phyloP scores from a whole-genome alignment of 2,329 filamentous ascomycete species.

The Fusarium stilboides region DNA sequence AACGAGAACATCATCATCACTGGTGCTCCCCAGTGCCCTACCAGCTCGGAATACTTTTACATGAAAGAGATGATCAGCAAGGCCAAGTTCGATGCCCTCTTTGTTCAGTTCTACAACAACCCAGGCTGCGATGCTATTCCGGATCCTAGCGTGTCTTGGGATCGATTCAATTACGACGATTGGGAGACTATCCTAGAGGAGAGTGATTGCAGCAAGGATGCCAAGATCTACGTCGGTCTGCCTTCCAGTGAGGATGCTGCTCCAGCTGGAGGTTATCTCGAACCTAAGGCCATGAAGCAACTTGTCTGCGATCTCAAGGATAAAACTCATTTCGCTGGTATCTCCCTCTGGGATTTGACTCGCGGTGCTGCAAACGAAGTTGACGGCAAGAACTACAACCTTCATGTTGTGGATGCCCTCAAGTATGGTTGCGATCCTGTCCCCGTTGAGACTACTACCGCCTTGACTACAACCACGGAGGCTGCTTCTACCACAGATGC shows the following conservation, averaged over 20 bases:
- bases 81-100: slow-evolving; percentile 60
- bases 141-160: slow-evolving; percentile 48
- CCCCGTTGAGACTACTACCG: slow-evolving; percentile 45
- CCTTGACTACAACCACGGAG: slow-evolving; percentile 26
- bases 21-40: slow-evolving; percentile 63
- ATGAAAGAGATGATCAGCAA: slow-evolving; percentile 58
- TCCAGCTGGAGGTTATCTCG: slow-evolving; percentile 54
- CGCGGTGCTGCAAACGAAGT: slow-evolving; percentile 52
- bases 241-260: slow-evolving; percentile 53
- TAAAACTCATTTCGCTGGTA: slow-evolving; percentile 60
- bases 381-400: slow-evolving; percentile 56
- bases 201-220: slow-evolving; percentile 56
- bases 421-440: slow-evolving; percentile 55
- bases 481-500: slow-evolving; percentile 18
- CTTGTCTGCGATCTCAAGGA: slow-evolving; percentile 59
- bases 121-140: slow-evolving; percentile 55
- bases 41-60: slow-evolving; percentile 47
- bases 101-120: slow-evolving; percentile 68
- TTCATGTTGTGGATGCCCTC: slow-evolving; percentile 57
- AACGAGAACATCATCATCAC: slow-evolving; percentile 57
- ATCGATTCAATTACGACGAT: slow-evolving; percentile 60
- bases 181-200: slow-evolving; percentile 57
- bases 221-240: slow-evolving; percentile 64
- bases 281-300: slow-evolving; percentile 52
- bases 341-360: slow-evolving; percentile 64